Conservation (phyloP, 768 basidiomycete genomes). For the Russula lepida region DNA sequence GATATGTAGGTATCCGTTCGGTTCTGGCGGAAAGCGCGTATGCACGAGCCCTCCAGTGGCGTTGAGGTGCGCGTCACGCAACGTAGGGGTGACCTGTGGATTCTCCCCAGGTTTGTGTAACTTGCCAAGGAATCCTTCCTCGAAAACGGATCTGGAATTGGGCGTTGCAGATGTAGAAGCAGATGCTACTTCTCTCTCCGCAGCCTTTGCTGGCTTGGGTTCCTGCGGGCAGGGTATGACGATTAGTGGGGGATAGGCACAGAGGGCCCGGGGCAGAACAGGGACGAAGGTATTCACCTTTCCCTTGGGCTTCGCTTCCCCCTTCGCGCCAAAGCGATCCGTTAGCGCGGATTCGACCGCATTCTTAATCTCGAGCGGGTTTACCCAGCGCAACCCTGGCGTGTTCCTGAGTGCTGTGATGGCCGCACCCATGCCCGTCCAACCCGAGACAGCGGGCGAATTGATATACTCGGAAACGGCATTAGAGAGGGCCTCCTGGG, state of each 20-base stretch:
- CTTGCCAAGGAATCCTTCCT: slow-evolving; percentile 87
- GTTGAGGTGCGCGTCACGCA: slow-evolving; percentile 75
- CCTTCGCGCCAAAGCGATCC: slow-evolving; percentile 66
- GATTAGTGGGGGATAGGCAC: background rate
- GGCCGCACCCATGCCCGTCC: slow-evolving; percentile 63
- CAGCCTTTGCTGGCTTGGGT: slow-evolving; percentile 30
- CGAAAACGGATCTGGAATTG: slow-evolving; percentile 59
- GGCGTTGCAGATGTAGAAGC: slow-evolving; percentile 29
- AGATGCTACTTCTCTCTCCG: slow-evolving; percentile 30
- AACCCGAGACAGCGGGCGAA: slow-evolving; percentile 51
- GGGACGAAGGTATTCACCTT: slow-evolving; percentile 40
- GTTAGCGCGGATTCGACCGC: slow-evolving; percentile 62
- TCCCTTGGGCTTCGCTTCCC: slow-evolving; percentile 51
- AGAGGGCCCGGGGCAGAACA: background rate
- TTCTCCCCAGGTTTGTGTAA: slow-evolving; percentile 94
- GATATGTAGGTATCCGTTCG: slow-evolving; percentile 92
- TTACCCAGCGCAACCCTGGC: slow-evolving; percentile 72
- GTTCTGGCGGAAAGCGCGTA: slow-evolving; percentile 98
- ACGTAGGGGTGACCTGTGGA: slow-evolving; percentile 68
- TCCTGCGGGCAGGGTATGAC: slow-evolving; percentile 29
- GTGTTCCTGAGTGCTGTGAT: slow-evolving; percentile 55
- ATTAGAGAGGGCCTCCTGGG: slow-evolving; percentile 49
- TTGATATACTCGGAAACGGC: slow-evolving; percentile 51
- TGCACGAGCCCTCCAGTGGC: slow-evolving; percentile 76
- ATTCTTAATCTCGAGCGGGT: slow-evolving; percentile 76